These are phyloP conservation scores for Pythium guiyangense DNA, from an alignment of 352 stramenopile genomes.

Conservation along the genomic window DNA sequence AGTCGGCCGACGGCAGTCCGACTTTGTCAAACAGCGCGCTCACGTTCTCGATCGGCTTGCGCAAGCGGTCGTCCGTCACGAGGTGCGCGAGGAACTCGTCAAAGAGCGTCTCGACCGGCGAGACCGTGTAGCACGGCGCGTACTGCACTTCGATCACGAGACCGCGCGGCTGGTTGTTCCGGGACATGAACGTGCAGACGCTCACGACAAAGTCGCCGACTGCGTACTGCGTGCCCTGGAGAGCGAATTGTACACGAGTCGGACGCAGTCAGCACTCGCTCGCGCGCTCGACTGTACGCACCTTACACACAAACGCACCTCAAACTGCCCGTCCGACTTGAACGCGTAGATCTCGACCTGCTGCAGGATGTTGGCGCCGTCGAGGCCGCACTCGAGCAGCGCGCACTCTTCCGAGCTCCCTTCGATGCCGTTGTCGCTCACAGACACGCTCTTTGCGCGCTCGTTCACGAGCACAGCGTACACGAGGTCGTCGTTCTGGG, in stretches of 20 bases:
- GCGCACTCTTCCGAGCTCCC: slow-evolving; percentile 68
- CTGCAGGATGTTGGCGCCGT: slow-evolving; percentile 82
- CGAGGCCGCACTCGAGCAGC: slow-evolving; percentile 78
- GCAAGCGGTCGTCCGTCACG: slow-evolving; percentile 59
- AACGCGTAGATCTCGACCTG: slow-evolving; percentile 88
- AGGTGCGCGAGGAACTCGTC: slow-evolving; percentile 80
- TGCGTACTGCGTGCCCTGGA: slow-evolving; percentile 69
- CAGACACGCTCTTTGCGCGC: slow-evolving; percentile 40
- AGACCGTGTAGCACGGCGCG: slow-evolving; percentile 71
- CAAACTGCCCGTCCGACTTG: slow-evolving; percentile 86
- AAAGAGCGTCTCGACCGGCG: slow-evolving; percentile 74
- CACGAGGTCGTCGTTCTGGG: slow-evolving; percentile 82
- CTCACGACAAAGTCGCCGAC: slow-evolving; percentile 83
- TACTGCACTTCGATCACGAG: slow-evolving; percentile 86
- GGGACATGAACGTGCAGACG: slow-evolving; percentile 86
- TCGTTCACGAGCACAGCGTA: slow-evolving; percentile 84
- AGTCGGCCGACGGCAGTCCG: slow-evolving; percentile 55
- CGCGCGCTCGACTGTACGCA: too few species aligned
- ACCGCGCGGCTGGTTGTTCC: slow-evolving; percentile 73
- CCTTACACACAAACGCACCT: slow-evolving; percentile 24
- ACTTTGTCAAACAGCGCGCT: slow-evolving; percentile 69
- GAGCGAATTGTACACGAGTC: too few species aligned
- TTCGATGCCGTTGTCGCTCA: slow-evolving; percentile 76
- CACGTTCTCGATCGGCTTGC: slow-evolving; percentile 74
- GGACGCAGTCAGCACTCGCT: neutral